Base-by-base conservation (phyloP, 2,329 filamentous ascomycete species). In the Corniculantispora saksenae region DNA sequence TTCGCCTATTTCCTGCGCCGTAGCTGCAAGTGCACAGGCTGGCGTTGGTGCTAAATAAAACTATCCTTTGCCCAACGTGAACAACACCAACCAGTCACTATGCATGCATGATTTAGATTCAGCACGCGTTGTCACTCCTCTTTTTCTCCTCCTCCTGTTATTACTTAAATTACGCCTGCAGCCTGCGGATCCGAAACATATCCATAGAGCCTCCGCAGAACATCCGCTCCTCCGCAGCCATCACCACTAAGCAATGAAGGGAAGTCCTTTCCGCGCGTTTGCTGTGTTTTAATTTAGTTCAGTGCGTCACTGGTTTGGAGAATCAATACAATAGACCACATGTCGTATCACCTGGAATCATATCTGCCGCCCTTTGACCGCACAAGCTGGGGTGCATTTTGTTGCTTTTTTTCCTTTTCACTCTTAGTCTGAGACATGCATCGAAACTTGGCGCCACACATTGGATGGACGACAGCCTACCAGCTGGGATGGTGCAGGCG, bases 391-490 rank as follows among this genome's bases (percentile, higher is more conserved):
- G n/a, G n/a, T 53, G 27, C 25, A 47, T 58, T 3, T 45, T 45
- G 32, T 47, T 13, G 3, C 21, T 59, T 63, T 55, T 48, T 40
- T 50, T 63, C 25, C 27, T 51, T 13, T 61, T 50, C 25, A 29
- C 21, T n/a, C n/a, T n/a, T n/a, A n/a, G 59, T 61, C 58, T 54
- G 48, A 61, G 59, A 61, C 59, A 61, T 61, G 48, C 48, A 47
- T 61, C 59, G 59, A 54, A n/a, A n/a, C 59, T 61, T 21, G 48
- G 35, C 59, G 47, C 48, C 57, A 60, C 55, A 51, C 57, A 25
- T n/a, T n/a, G n/a, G n/a, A n/a, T n/a, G n/a, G n/a, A 27, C 47
- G 8, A 40, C 45, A 50, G 32, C n/a, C 58, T 48, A 48, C 8
- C 56, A 48, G 56, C 56, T 47, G 40, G 23, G 15, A 53, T 17